These are phyloP conservation scores for Musa balbisiana DNA, from an alignment of 202 grass and related monocot genomes.

Conservation along the genomic window DNA sequence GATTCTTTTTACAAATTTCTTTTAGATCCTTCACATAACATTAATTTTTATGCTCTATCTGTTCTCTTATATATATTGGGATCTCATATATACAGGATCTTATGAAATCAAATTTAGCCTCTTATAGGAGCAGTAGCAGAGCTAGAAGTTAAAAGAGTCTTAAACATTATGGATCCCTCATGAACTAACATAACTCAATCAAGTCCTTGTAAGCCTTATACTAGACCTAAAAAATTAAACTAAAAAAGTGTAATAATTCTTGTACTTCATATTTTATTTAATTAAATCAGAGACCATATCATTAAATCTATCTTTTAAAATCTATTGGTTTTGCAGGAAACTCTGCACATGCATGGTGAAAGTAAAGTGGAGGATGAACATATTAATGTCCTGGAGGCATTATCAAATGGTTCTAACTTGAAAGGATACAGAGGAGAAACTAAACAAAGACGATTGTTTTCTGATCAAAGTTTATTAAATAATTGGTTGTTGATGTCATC, in stretches of 20 bases:
- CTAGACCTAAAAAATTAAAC: not conserved
- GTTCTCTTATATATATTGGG: not conserved
- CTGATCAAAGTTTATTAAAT: slow-evolving; percentile 46
- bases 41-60: not conserved
- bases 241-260: not conserved
- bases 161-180: not conserved
- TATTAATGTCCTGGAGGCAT: slow-evolving; percentile 40
- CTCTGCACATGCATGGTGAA: slow-evolving; percentile 64
- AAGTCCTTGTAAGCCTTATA: not conserved
- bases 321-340: slow-evolving; percentile 48
- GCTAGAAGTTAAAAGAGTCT: not conserved
- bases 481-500: slow-evolving; percentile 79
- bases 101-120: not conserved
- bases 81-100: not conserved
- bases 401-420: slow-evolving; percentile 27
- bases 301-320: not conserved
- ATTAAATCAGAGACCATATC: not conserved
- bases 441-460: slow-evolving; percentile 5
- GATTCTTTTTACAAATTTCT: too few relatives aligned
- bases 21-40: too few relatives aligned
- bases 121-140: not conserved
- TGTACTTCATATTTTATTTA: not conserved
- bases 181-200: not conserved
- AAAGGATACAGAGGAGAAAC: slow-evolving; percentile 28
- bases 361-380: slow-evolving; percentile 7